A percentile compares a stretch with the other conserved stretches of the same genome.
Conservation (phyloP, 2,329 filamentous ascomycete genomes). For the Cercospora sp. region DNA sequence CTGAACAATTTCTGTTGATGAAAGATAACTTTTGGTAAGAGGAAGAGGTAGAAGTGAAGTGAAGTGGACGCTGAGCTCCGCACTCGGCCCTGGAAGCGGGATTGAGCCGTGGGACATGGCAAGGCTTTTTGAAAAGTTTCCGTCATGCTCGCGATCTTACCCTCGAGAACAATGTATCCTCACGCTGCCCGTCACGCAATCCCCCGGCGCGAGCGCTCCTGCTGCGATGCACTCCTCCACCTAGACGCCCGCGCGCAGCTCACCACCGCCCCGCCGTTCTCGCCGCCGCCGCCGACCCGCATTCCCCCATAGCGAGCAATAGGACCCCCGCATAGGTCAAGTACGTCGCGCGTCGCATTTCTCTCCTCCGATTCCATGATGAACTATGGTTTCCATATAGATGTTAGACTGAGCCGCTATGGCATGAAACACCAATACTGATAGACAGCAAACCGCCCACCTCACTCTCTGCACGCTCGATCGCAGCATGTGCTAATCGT, state of each 20-base stretch:
- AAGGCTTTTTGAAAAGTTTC: slow-evolving; percentile 2
- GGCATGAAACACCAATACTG: slow-evolving; percentile 23
- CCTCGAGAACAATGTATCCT: slow-evolving; percentile 3
- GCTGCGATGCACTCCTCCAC: background rate
- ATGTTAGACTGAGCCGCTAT: slow-evolving; percentile 29
- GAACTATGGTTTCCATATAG: slow-evolving; percentile 25
- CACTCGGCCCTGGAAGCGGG: background rate
- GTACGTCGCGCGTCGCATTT: slow-evolving; percentile 3
- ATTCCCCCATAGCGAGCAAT: background rate
- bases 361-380: slow-evolving; percentile 13
- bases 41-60: background rate
- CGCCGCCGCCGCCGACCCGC: background rate
- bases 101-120: background rate
- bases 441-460: background rate
- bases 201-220: background rate
- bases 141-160: background rate
- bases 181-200: slow-evolving; percentile 1
- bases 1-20: background rate
- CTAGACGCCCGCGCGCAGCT: background rate
- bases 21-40: no score
- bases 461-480: background rate
- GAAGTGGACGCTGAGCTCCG: background rate
- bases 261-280: background rate
- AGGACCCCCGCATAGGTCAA: background rate
- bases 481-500: slow-evolving; percentile 7